Evolutionary conservation across 257 asterid species (phyloP).

Genomic region (Datura wrightii): DNA sequence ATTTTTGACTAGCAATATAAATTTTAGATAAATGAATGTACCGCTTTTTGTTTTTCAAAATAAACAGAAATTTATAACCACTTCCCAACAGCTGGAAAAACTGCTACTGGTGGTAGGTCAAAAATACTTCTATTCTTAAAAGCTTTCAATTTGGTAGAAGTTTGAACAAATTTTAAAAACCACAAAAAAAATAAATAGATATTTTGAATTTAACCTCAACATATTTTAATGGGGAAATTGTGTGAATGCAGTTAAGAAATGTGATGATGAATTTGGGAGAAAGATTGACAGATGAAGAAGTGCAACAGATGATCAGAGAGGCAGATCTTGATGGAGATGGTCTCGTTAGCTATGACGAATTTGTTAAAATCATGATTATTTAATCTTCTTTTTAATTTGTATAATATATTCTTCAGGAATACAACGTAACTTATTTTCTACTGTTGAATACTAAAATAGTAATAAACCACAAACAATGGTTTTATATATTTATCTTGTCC

Average conservation of each 20-base stretch:
- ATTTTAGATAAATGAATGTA: too few relatives aligned
- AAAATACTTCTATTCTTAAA: too few relatives aligned
- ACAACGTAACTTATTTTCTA: neutral
- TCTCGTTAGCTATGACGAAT: constrained; percentile 66
- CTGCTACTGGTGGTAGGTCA: too few relatives aligned
- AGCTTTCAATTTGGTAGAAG: too few relatives aligned
- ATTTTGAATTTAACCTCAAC: neutral
- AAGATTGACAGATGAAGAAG: constrained; percentile 70
- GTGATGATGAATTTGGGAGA: constrained; percentile 84
- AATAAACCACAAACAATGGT: neutral
- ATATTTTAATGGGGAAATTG: neutral
- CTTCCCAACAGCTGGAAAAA: too few relatives aligned
- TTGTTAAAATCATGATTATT: constrained; percentile 63
- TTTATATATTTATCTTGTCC: neutral
- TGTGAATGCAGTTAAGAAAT: constrained; percentile 55
- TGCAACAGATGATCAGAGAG: constrained; percentile 72
- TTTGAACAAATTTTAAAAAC: too few relatives aligned
- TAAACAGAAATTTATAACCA: too few relatives aligned
- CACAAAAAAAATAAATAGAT: too few relatives aligned
- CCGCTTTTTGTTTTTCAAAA: too few relatives aligned
- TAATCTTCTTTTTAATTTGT: neutral
- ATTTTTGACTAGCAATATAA: too few relatives aligned
- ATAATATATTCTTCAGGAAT: neutral
- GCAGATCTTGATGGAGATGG: constrained; percentile 81
- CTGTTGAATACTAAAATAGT: neutral